Evolutionary conservation across 2,329 filamentous ascomycete species (phyloP), one percentile per base, ranked within the genome.

Genomic region (Colletotrichum incanum): DNA sequence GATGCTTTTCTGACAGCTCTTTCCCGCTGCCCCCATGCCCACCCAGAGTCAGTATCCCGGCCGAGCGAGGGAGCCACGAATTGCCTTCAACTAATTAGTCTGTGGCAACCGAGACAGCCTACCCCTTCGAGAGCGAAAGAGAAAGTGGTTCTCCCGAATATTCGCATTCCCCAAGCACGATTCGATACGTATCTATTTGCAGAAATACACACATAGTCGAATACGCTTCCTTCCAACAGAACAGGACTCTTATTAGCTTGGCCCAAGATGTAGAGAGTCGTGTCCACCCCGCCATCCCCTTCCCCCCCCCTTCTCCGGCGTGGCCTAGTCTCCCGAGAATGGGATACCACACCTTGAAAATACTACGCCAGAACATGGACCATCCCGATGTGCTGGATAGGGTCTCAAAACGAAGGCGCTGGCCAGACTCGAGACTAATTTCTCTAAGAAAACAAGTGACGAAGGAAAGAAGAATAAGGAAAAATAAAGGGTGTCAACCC

Each of bases 1-100:
- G 49, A n/a, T 69, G 34, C 52, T 69, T 54, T 69, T 72, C 14
- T 69, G 59, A 68, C 65, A 59, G 50, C 58, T 60, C 37, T 52
- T 37, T 54, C 52, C 37, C 58, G n/a, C 28, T 4, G 28, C 59
- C 69, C 69, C 69, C 65, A 69, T 52, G 65, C 59, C 28, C 26
- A 50, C 26, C 9, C 34, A 59, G 69, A 64, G 65, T 55, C 65
- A 59, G 43, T 14, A 43, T 43, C 65, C 43, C 58, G 28, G 69
- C 37, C 43, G 47, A 45, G 64, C 56, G 55, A 71, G 41, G 47
- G 39, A 28, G 56, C 41, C 20, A 28, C n/a, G 5, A 50, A 8
- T 41, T 50, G 18, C 8, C 12, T 63, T n/a, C 1, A 26, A 14
- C n/a, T 31, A 14, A 39, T 52, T 54, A 72, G 65, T n/a, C 39